Conservation (phyloP, 2,329 filamentous ascomycete genomes). For the Neobulgaria alba region DNA sequence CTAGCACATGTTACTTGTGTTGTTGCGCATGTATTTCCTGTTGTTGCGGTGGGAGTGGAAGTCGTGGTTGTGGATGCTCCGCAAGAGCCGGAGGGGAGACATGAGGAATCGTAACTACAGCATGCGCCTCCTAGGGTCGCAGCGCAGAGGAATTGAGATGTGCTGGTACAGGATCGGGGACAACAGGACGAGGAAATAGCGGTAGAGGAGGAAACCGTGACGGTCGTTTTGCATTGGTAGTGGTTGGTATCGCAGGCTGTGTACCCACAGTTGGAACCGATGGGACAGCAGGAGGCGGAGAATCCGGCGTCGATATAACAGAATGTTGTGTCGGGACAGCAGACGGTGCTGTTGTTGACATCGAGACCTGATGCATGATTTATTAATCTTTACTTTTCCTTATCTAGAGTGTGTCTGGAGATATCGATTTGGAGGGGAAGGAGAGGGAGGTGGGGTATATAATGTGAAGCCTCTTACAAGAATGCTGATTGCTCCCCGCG, state of each 20-base stretch:
- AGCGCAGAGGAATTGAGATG: constrained; percentile 28
- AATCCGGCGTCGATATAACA: constrained; percentile 35
- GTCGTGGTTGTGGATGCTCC: constrained; percentile 22
- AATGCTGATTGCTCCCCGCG: constrained; percentile 13
- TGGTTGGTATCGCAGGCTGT: constrained; percentile 22
- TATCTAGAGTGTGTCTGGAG: neutral
- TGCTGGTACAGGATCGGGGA: constrained; percentile 25
- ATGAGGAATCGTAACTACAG: constrained; percentile 39
- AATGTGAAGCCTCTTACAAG: constrained; percentile 17
- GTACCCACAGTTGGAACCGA: constrained; percentile 34
- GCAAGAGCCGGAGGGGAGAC: constrained; percentile 32
- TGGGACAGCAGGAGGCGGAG: constrained; percentile 34
- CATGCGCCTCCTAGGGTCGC: constrained; percentile 32
- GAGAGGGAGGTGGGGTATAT: neutral
- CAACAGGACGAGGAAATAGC: constrained; percentile 25
- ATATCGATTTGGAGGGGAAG: neutral
- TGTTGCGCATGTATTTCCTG: constrained; percentile 36
- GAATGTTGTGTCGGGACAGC: constrained; percentile 38
- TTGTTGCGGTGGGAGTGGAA: constrained; percentile 27
- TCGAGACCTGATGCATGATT: constrained; percentile 32
- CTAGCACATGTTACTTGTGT: constrained; percentile 35
- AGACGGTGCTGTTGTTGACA: constrained; percentile 30
- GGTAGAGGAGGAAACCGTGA: constrained; percentile 12
- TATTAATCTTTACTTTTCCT: too few relatives aligned
- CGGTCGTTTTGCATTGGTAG: constrained; percentile 28